These are phyloP conservation scores for Penicillium dipodomyicola DNA, from an alignment of 495 filamentous ascomycete genomes.

Conservation along the genomic window DNA sequence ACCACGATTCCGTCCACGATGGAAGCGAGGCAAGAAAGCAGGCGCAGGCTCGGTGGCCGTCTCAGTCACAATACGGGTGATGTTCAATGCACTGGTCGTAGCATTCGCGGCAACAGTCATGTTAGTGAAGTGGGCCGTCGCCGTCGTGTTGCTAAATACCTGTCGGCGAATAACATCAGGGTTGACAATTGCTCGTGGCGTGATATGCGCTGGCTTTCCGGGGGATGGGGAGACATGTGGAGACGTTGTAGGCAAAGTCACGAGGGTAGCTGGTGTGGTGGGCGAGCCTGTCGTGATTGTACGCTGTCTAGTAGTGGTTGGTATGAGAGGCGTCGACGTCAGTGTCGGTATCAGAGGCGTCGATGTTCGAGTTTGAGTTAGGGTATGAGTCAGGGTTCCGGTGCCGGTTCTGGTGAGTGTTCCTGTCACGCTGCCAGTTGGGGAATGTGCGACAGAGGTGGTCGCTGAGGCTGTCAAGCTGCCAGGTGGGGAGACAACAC, in stretches of 20 bases:
- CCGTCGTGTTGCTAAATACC: slow-evolving; percentile 15
- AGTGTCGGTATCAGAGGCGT: not conserved
- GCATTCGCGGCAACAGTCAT: slow-evolving; percentile 17
- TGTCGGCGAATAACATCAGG: slow-evolving; percentile 19
- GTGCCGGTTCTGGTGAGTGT: slow-evolving; percentile 3
- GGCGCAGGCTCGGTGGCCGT: slow-evolving; percentile 4
- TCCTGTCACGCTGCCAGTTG: not conserved
- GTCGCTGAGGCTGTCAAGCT: not conserved
- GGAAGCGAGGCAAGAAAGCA: slow-evolving; percentile 6
- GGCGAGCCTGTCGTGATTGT: slow-evolving; percentile 1
- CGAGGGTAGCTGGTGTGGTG: slow-evolving; percentile 4
- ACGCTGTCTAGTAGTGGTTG: slow-evolving; percentile 1
- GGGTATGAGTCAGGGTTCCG: not conserved
- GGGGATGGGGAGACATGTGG: not conserved
- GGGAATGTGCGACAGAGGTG: not conserved
- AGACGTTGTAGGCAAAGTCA: slow-evolving; percentile 7
- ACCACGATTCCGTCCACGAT: slow-evolving; percentile 4
- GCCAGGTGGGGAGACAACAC: not conserved
- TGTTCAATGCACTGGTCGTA: slow-evolving; percentile 7
- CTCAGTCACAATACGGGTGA: not conserved
- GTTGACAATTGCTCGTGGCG: slow-evolving; percentile 6
- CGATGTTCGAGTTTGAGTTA: not conserved
- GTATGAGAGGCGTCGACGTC: slow-evolving; percentile 19
- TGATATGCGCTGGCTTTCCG: slow-evolving; percentile 2
- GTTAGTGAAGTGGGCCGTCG: slow-evolving; percentile 20